Evolutionary conservation across 345 rosid species (phyloP), one percentile per base, ranked within the genome.

Genomic region (Moricandia moricandioides): DNA sequence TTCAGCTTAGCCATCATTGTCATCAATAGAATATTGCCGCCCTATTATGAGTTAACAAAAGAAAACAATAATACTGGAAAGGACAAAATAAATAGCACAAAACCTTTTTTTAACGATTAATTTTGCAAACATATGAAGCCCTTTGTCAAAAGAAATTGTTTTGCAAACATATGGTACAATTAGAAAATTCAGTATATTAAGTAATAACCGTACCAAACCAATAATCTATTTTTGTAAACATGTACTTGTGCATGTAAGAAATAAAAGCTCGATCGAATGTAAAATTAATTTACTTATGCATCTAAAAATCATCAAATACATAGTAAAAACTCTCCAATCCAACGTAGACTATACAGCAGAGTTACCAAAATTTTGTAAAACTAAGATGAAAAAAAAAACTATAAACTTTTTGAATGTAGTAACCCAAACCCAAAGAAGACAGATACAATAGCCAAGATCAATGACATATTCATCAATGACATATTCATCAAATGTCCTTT

Each of bases 1-100:
- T 85, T 78, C 91, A 77, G 78, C 86, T 65, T 60, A 79, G 76
- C 83, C 82, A 86, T 88, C 83, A 86, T 87, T 82, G 67, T 85
- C 63, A 70, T 61, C 43, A 60, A 57, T 43, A 33, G 69, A 72
- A 61, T 72, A 66, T 59, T 67, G 69, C 72, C 77, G 63, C 67
- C 64, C 59, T 78, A 24, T 43, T 16, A 75, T 71, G 31, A 3
- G 31, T 21, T 21, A 21, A 21, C 24, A 21, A 21, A 21, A 21
- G 2, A 21, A 21, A 1, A 21, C 24, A 21, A 21, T 21, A 21
- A 21, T 21, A 21, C 24, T 21, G 24, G 24, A 21, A 21, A 21
- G n/a, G n/a, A n/a, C n/a, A 21, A 21, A 2, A 21, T 2, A 21
- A 21, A 21, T 21, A 21, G 2, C 24, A 21, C 24, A 21, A 21